These are phyloP conservation scores for Salvia rosmarinus DNA, from an alignment of 257 asterid genomes.

Conservation along the genomic window DNA sequence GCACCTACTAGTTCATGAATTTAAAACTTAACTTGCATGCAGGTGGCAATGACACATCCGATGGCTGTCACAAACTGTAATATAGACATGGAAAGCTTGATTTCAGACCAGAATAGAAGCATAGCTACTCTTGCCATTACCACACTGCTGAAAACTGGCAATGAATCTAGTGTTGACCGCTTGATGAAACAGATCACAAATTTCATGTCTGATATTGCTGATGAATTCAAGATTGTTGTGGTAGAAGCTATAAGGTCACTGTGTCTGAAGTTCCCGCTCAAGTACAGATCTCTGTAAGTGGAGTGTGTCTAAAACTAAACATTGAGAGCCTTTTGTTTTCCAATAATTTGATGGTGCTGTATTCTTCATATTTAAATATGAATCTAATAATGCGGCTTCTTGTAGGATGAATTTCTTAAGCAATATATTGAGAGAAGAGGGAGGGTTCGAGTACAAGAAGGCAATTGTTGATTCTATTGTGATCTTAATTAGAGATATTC, in stretches of 20 bases:
- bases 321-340: conserved; percentile 12
- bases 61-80: conserved; percentile 93
- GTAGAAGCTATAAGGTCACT: conserved; percentile 92
- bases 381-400: conserved; percentile 27
- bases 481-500: conserved; percentile 91
- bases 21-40: conserved; percentile 39
- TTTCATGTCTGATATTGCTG: conserved; percentile 97
- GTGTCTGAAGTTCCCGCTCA: conserved; percentile 93
- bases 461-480: conserved; percentile 96
- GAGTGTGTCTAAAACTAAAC: conserved; percentile 26
- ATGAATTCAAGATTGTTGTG: conserved; percentile 95
- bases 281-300: conserved; percentile 92
- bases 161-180: conserved; percentile 92
- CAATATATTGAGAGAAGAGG: conserved; percentile 95
- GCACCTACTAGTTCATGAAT: conserved; percentile 16
- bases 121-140: conserved; percentile 61
- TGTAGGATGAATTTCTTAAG: conserved; percentile 92
- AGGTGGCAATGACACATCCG: conserved; percentile 98
- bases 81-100: conserved; percentile 95
- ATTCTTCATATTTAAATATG: neutral
- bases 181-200: conserved; percentile 92
- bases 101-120: conserved; percentile 78
- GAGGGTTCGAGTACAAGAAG: conserved; percentile 94
- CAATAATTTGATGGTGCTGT: conserved; percentile 26
- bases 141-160: conserved; percentile 92